Base-by-base conservation (phyloP, 345 rosid genomes). In the Brassica juncea region DNA sequence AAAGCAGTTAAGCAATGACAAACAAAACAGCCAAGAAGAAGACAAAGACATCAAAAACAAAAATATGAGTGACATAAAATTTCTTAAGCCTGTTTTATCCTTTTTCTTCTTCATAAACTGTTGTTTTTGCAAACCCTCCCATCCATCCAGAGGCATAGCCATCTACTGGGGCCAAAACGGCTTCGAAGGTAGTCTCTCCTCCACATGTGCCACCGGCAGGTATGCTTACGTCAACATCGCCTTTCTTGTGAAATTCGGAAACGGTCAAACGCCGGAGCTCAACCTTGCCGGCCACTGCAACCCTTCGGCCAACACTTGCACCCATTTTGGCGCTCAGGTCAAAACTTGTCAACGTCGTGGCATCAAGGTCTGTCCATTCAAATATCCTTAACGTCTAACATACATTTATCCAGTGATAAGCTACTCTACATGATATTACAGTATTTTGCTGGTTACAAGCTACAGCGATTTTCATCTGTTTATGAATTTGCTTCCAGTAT, bases 281-380 rank as follows among this genome's bases (percentile, higher is more conserved):
- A 84, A 88, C 82, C 87, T 89, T 8, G 90, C 90, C 9, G 93
- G 93, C 10, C 91, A 88, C 80, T 88, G 91, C 61, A 78, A 82
- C 75, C 88, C 88, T 0, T 78, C 82, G 39, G 49, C 82, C 31
- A 68, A 77, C 9, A 80, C 85, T 37, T 89, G 91, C 27, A 79
- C 69, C 31, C 47, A 11, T 19, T 47, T 84, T n/a, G 76, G 87
- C 70, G 16, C 79, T 6, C 84, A 70, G 66, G 82, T 89, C 63
- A 81, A 55, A 21, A 73, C 69, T 39, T 89, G 93, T 74, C 87
- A 88, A 30, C 63, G 58, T 7, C 80, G 11, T 60, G 89, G 91
- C 19, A 73, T 89, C 77, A 89, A 86, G 77, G 83, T 80, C 25
- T 44, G 72, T 69, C 27, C 35, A 72, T 79, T 64, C 61, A 30